These are phyloP conservation scores for Debaryomyces subglobosus DNA, from an alignment of 1,139 yeast genomes.

Conservation along the genomic window DNA sequence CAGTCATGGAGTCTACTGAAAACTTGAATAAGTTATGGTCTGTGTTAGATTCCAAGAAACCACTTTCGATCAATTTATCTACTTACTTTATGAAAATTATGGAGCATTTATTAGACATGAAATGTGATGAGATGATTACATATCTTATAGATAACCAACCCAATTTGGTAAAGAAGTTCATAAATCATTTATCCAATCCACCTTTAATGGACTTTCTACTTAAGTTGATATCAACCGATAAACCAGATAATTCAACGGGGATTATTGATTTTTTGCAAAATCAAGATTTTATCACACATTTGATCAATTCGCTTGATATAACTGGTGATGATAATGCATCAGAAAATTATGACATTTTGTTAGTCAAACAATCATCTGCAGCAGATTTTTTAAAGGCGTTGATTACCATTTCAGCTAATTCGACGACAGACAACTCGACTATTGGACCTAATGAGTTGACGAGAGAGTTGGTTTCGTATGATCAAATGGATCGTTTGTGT, in stretches of 20 bases:
- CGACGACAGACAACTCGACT: conserved; percentile 80
- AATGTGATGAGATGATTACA: conserved; percentile 78
- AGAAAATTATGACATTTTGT: conserved; percentile 45
- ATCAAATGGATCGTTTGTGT: conserved; percentile 68
- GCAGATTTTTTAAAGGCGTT: conserved; percentile 53
- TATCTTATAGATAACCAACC: conserved; percentile 67
- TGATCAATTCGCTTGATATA: conserved; percentile 58
- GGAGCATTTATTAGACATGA: conserved; percentile 90
- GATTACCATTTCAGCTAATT: conserved; percentile 62
- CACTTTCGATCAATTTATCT: conserved; percentile 75
- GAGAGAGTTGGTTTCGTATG: conserved; percentile 77
- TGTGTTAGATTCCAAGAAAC: conserved; percentile 58
- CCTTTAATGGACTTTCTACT: conserved; percentile 83
- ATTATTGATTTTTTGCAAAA: conserved; percentile 70
- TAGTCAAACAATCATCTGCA: conserved; percentile 47
- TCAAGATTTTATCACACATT: conserved; percentile 61
- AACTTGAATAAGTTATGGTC: conserved; percentile 78
- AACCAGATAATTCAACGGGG: conserved; percentile 77
- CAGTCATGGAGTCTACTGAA: conserved; percentile 76
- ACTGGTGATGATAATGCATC: conserved; percentile 19
- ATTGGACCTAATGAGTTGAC: conserved; percentile 97
- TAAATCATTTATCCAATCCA: conserved; percentile 80
- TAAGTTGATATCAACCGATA: conserved; percentile 77
- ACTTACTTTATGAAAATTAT: conserved; percentile 92
- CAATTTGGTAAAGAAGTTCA: conserved; percentile 65